phyloP scores from a whole-genome alignment of 2,329 filamentous ascomycete genomes.

The Sporothrix dimorphospora region DNA sequence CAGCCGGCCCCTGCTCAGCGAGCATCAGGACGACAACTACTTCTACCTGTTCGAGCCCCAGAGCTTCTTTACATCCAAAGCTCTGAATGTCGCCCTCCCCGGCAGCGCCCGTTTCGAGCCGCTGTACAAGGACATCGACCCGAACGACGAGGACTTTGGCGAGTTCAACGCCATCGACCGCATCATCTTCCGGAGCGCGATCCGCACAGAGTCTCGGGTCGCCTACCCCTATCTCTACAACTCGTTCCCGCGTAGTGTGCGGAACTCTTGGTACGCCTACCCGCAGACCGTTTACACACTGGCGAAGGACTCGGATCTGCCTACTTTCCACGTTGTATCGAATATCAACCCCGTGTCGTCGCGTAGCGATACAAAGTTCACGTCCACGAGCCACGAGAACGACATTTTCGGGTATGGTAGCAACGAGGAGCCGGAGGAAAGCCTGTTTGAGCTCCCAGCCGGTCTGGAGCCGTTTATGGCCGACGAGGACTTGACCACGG shows the following conservation, averaged over 20 bases:
- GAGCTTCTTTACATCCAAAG: constrained; percentile 94
- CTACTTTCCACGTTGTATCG: constrained; percentile 98
- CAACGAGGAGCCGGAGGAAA: constrained; percentile 73
- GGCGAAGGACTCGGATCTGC: constrained; percentile 83
- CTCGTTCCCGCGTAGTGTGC: constrained; percentile 90
- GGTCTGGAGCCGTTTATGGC: constrained; percentile 85
- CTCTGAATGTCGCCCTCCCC: constrained; percentile 95
- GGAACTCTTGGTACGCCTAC: constrained; percentile 89
- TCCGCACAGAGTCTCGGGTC: constrained; percentile 93
- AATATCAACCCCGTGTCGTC: constrained; percentile 97
- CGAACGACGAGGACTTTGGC: constrained; percentile 98
- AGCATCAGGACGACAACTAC: constrained; percentile 94
- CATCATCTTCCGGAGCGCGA: constrained; percentile 95
- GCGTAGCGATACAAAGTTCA: constrained; percentile 92
- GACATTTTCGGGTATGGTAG: constrained; percentile 84
- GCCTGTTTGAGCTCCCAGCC: constrained; percentile 80
- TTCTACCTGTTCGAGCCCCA: constrained; percentile 96
- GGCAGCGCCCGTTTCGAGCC: constrained; percentile 96
- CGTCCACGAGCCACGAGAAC: constrained; percentile 90
- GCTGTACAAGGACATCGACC: constrained; percentile 96
- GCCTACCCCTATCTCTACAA: constrained; percentile 96
- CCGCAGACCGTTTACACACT: constrained; percentile 91
- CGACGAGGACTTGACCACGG: constrained; percentile 85
- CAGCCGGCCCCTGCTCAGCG: constrained; percentile 86
- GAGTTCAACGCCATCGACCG: constrained; percentile 99